Base-by-base conservation (phyloP, 2,329 filamentous ascomycete species). In the Neopestalotiopsis sp. region DNA sequence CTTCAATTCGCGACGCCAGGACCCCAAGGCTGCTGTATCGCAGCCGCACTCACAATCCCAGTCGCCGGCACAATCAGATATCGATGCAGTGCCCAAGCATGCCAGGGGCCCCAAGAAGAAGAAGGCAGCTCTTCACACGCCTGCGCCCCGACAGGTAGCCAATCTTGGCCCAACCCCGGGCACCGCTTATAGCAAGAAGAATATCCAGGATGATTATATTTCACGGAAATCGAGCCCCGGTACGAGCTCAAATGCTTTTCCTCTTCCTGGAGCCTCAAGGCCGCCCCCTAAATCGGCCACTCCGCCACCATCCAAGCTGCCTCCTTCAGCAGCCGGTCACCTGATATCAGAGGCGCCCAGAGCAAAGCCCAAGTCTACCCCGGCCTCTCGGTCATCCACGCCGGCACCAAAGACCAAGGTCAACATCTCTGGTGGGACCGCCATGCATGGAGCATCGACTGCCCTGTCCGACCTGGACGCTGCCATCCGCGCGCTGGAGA, bases 401-500 rank as follows among this genome's bases (percentile, higher is more conserved):
- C 84, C 78, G 52, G 86, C 78, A 68, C 82, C 87, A 1, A 88
- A 89, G 20, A 87, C 91, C 45, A 95, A 94, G 79, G 81, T 94
- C 67, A 89, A 88, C 71, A 90, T 96, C 68, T 85, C 92, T 0
- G 94, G 94, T 57, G 94, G 94, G 13, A 91, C 88, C 10, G 90
- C 93, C 1, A 96, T 96, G 93, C 91, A 94, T 68, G 93, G 94
- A 17, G 89, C 92, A 49, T 94, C 92, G 0, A 91, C 91, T 1
- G 90, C 91, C 1, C 84, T 96, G 20, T 89, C 89, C 17, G 90
- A 92, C 74, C 81, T 93, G 1, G 90, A 93, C 73, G 91, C 94
- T 1, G 95, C 95, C 4, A 98, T 99, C 73, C 91, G 94, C 30
- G 88, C 91, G 2, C 88, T 99, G 6, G 96, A 99, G 78, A 88